Base-by-base conservation (phyloP, 2,329 filamentous ascomycete species). In the Trichoderma pleuroti region DNA sequence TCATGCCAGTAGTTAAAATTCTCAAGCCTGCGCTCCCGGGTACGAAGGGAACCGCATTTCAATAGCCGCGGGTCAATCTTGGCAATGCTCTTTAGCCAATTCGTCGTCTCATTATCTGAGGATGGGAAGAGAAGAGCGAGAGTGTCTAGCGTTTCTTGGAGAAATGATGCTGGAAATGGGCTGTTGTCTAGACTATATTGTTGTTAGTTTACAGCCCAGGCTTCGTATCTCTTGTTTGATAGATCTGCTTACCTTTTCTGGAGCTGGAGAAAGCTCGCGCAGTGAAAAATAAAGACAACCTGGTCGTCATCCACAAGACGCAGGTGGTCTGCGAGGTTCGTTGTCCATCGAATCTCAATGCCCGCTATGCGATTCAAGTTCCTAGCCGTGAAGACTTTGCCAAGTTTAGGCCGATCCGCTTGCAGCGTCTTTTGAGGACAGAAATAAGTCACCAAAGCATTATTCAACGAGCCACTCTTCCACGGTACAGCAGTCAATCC, bases 1-100 rank as follows among this genome's bases (percentile, higher is more conserved):
- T 86, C 82, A 28, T 78, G 78, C 83, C 84, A 85, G 74, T 79
- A 81, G 0, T 57, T 66, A 68, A 83, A 82, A 2, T 74, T 74
- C 18, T 79, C 76, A 8, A 82, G 28, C 24, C 70, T 71, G n/a
- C 70, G 70, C 26, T 73, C 63, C 24, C 68, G 76, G 76, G 8
- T 77, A 72, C 34, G 73, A 75, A 84, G 74, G 7, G 73, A 76
- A 1, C 78, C 79, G 36, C 79, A 79, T 2, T 72, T 71, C 0
- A 74, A 64, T 0, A 78, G 68, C 5, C 74, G 70, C 5, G 18
- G 49, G 69, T 83, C 81, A 39, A 82, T 59, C 2, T 52, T 34
- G 1, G 18, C 24, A n/a, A 63, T 18, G 30, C 32, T 60, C 34
- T 24, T 64, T 52, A 76, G 76, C 77, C 77, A 80, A 39, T 72